Evolutionary conservation across 306 rosid genomes (phyloP).

Genomic region (Corylus avellana): DNA sequence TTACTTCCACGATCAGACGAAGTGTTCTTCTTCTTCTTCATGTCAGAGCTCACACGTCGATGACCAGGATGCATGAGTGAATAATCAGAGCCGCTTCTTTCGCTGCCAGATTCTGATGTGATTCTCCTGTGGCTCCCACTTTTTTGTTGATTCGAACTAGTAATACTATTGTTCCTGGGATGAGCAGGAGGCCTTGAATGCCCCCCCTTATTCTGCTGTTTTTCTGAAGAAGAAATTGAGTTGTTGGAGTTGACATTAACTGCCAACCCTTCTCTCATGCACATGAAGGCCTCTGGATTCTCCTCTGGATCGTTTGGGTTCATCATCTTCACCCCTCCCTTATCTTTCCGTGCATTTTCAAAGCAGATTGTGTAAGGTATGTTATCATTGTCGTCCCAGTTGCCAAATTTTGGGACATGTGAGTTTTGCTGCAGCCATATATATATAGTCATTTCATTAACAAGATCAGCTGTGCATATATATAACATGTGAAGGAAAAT

Average conservation of each 20-base stretch:
- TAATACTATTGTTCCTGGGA: not conserved
- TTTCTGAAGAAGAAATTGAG: not conserved
- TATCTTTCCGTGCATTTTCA: conserved; percentile 43
- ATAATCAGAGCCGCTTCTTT: conserved; percentile 27
- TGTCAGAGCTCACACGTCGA: not conserved
- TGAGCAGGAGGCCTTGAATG: not conserved
- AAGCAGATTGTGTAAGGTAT: conserved; percentile 45
- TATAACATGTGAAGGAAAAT: not conserved
- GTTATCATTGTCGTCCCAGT: conserved; percentile 54
- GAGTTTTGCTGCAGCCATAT: conserved; percentile 17
- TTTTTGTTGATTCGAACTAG: not conserved
- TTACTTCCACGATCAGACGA: not conserved
- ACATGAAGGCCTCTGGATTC: conserved; percentile 40
- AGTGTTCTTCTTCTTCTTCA: conserved; percentile 19
- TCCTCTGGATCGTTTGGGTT: conserved; percentile 55
- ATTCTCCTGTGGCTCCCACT: conserved; percentile 2
- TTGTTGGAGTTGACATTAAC: not conserved
- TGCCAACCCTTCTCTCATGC: not conserved
- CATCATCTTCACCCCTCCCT: conserved; percentile 21
- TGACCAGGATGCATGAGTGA: conserved; percentile 11
- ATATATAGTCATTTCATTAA: not conserved
- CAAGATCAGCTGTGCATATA: not conserved
- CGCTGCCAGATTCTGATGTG: conserved; percentile 19
- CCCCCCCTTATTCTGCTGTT: not conserved
- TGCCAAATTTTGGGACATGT: conserved; percentile 51